These are phyloP conservation scores for Corylus avellana DNA, from an alignment of 306 rosid species.

Conservation along the genomic window DNA sequence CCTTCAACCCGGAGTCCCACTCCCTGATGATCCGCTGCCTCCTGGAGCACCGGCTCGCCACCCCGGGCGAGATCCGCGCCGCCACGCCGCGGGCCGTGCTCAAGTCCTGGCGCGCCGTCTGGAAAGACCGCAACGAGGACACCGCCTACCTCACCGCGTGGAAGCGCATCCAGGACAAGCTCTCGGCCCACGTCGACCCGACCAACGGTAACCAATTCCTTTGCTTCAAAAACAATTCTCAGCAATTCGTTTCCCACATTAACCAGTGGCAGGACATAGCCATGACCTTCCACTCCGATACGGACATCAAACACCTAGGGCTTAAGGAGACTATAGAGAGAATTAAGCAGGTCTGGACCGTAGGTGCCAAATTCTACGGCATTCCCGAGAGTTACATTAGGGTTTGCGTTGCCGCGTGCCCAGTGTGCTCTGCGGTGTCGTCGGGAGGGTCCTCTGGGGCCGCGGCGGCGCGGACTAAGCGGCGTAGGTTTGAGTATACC, in stretches of 20 bases:
- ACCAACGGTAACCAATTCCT: constrained; percentile 66
- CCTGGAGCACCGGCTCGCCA: constrained; percentile 70
- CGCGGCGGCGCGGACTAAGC: constrained; percentile 54
- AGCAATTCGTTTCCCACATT: constrained; percentile 83
- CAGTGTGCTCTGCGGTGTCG: constrained; percentile 54
- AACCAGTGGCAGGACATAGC: constrained; percentile 95
- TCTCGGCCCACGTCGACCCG: constrained; percentile 54
- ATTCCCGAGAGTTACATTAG: constrained; percentile 93
- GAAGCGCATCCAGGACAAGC: constrained; percentile 98
- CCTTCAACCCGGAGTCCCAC: constrained; percentile 86
- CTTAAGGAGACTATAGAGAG: constrained; percentile 85
- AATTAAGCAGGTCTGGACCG: constrained; percentile 94
- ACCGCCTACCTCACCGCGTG: constrained; percentile 94
- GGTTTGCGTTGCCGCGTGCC: constrained; percentile 85
- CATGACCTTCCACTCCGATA: constrained; percentile 73
- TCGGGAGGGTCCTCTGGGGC: constrained; percentile 28
- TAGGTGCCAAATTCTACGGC: constrained; percentile 95
- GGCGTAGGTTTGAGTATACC: constrained; percentile 88
- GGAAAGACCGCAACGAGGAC: constrained; percentile 99
- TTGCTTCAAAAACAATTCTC: constrained; percentile 89
- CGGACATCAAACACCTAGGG: constrained; percentile 77
- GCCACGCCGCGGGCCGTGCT: constrained; percentile 82
- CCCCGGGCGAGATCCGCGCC: constrained; percentile 78
- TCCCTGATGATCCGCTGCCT: constrained; percentile 89
- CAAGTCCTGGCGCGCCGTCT: constrained; percentile 92